phyloP scores from a whole-genome alignment of 2,329 filamentous ascomycete genomes.

The Gaeumannomyces tritici region DNA sequence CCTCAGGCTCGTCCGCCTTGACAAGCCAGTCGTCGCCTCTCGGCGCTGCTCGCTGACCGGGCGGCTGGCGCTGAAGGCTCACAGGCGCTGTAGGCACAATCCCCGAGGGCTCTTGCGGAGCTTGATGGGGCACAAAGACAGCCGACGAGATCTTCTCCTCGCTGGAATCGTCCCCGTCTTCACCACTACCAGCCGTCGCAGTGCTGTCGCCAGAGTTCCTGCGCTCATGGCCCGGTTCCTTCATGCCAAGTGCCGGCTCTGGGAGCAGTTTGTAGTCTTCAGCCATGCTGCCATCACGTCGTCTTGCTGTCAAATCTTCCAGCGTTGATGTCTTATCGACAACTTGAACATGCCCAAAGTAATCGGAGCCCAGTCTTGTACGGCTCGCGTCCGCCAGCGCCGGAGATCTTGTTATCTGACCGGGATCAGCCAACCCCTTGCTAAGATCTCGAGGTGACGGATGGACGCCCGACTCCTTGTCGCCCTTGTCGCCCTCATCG shows the following conservation, averaged over 20 bases:
- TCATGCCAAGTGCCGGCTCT: conserved; percentile 2
- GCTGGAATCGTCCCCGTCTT: conserved; percentile 54
- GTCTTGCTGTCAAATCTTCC: not conserved
- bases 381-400: not conserved
- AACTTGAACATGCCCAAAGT: conserved; percentile 1
- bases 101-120: conserved; percentile 17
- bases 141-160: conserved; percentile 84
- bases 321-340: not conserved
- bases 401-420: not conserved
- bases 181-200: conserved; percentile 26
- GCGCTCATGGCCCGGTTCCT: conserved; percentile 13
- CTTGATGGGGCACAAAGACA: conserved; percentile 70
- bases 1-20: conserved; percentile 43
- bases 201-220: conserved; percentile 28
- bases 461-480: not conserved
- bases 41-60: not conserved
- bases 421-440: not conserved
- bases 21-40: conserved; percentile 35
- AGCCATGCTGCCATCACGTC: not conserved
- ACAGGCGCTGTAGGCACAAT: not conserved
- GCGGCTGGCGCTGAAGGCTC: not conserved
- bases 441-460: conserved; percentile 5
- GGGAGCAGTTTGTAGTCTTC: conserved; percentile 3
- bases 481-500: not conserved
- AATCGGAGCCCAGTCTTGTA: not conserved